Base-by-base conservation (phyloP, 1,284 basidiomycete genomes). In the Tylopilus sp. region DNA sequence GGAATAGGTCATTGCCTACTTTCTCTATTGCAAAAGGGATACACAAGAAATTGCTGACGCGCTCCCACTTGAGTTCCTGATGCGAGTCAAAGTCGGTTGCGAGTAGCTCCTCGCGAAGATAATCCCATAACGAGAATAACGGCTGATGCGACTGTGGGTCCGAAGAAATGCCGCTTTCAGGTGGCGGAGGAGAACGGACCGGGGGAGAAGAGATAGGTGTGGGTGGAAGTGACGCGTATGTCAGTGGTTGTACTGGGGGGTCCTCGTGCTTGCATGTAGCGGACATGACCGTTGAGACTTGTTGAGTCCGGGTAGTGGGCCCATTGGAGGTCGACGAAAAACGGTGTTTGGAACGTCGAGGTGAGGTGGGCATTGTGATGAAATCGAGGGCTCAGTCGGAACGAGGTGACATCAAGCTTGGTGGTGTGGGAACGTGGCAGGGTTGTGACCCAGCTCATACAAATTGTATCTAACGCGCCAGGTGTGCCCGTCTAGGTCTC, bases 11-110 rank as follows among this genome's bases (percentile, higher is more conserved):
- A 29, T 1, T 8, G 59, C 74, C 44, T 49, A 90, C 92, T 79
- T 97, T 96, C 68, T 99, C 97, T 55, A 97, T 84, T 15, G 93
- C 94, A 8, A 94, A 65, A 0, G 97, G 97, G 35, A 99, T 92
- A 48, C 82, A 87, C 53, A 99, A 73, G 64, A 99, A 99, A 70
- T 99, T 99, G 64, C 91, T 89, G 42, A 99, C 95, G n/a, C 97
- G 76, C 61, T 99, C 97, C 89, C 93, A 93, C 69, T 94, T 94
- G 57, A 94, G 72, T 64, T 96, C 93, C 61, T 96, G 91, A 53
- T 92, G 89, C 0, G 87, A 92, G 66, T 96, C 92, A 66, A 93
- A 90, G 71, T 95, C 92, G 28, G 89, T 94, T 0, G 89, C 91
- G 8, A 94, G 71, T 13, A 96, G 74, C 61, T 93, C 88, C 60